These are phyloP conservation scores for Neurospora sp. DNA, from an alignment of 495 filamentous ascomycete genomes.

Conservation along the genomic window DNA sequence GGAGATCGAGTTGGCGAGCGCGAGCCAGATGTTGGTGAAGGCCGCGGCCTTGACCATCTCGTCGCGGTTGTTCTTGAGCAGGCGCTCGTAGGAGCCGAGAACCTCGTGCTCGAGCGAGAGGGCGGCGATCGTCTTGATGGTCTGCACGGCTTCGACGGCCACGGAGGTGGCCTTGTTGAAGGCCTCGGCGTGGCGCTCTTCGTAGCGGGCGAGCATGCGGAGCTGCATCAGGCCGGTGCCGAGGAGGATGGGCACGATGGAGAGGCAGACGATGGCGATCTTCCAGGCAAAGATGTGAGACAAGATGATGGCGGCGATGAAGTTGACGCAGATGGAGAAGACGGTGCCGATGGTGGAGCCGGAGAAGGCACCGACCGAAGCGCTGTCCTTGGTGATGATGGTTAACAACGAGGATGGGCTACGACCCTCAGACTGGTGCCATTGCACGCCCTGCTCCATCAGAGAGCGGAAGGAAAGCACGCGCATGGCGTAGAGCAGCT, in stretches of 20 bases:
- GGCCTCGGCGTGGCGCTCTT: conserved; percentile 54
- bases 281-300: conserved; percentile 71
- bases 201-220: conserved; percentile 53
- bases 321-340: conserved; percentile 57
- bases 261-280: conserved; percentile 70
- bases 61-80: conserved; percentile 5
- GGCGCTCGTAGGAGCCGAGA: conserved; percentile 46
- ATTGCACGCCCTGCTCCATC: conserved; percentile 75
- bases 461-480: conserved; percentile 70
- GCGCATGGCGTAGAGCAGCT: conserved; percentile 67
- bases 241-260: conserved; percentile 64
- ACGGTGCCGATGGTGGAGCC: conserved; percentile 71
- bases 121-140: conserved; percentile 78
- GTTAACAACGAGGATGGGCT: conserved; percentile 69
- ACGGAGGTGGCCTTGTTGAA: conserved; percentile 63
- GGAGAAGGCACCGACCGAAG: conserved; percentile 65
- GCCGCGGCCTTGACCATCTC: conserved; percentile 8
- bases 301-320: conserved; percentile 53
- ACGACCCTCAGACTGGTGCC: conserved; percentile 72
- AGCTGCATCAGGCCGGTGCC: conserved; percentile 72
- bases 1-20: conserved; percentile 60
- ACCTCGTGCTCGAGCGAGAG: conserved; percentile 52
- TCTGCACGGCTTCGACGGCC: conserved; percentile 73
- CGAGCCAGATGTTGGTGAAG: conserved; percentile 44
- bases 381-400: conserved; percentile 71